Base-by-base conservation (phyloP, 345 rosid species). In the Lepidium sativum region DNA sequence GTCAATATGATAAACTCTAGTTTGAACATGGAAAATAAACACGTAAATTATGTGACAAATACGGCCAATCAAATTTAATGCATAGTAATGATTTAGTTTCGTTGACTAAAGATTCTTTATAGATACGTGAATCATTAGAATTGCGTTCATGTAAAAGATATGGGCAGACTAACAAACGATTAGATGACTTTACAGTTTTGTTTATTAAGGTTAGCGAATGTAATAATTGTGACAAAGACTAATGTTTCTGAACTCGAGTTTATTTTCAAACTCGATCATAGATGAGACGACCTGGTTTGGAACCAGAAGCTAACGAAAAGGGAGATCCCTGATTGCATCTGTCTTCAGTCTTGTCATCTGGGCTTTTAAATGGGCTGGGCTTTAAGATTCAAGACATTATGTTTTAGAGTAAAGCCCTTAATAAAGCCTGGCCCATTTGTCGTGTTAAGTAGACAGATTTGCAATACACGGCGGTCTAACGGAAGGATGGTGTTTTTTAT, bases 401-500 rank as follows among this genome's bases (percentile, higher is more conserved):
- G 31, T 27, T 27, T 6, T 27, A 27, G 8, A 54, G 1, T 9
- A 32, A 44, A 44, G 55, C 45, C 47, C 67, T 49, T 35, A 9
- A 9, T 31, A 4, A 9, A 29, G 1, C 9, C 40, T 0, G 25
- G 29, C 65, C 65, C 29, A 44, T 11, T 35, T 15, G 6, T 0
- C 6, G 20, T 51, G 37, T 25, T 64, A 20, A 61, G 13, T 18
- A 35, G 32, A 47, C 56, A 21, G 45, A 10, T 10, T 48, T 35
- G 31, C 29, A 17, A 17, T 6, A 16, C 29, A 25, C 35, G 52
- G 56, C 77, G 38, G 50, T 27, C 2, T 3, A 21, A 31, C 18
- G 25, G 2, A 35, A 20, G n/a, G 56, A 86, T 76, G 84, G 84
- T 68, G 72, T 51, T 84, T 10, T 82, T 84, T 78, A 49, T 64